Conservation (phyloP, 2,329 filamentous ascomycete genomes). For the Penicillium verrucosum region DNA sequence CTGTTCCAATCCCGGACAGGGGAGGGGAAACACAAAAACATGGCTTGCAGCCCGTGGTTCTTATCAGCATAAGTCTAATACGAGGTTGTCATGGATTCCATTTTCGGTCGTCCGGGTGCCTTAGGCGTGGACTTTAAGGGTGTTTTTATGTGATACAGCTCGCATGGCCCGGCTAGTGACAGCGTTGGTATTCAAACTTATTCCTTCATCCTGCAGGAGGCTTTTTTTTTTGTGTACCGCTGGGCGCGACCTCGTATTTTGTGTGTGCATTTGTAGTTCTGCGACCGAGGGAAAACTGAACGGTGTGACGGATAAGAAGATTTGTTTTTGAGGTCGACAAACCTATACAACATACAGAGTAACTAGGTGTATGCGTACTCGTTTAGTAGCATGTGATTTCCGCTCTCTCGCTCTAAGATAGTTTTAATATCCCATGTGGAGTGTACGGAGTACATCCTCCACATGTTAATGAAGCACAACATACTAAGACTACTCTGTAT, state of each 20-base stretch:
- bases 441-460: slow-evolving; percentile 9
- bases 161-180: slow-evolving; percentile 15
- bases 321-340: neutral
- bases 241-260: neutral
- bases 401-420: neutral
- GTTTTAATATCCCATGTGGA: neutral
- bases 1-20: slow-evolving; percentile 4
- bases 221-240: slow-evolving; percentile 3
- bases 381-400: neutral
- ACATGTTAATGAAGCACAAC: neutral
- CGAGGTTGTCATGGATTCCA: neutral
- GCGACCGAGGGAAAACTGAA: neutral
- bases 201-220: slow-evolving; percentile 2
- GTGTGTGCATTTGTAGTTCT: neutral
- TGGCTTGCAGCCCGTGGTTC: slow-evolving; percentile 12
- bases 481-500: neutral
- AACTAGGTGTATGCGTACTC: neutral
- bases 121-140: neutral
- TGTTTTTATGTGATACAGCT: slow-evolving; percentile 15
- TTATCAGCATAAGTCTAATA: neutral
- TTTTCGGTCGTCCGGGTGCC: neutral
- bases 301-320: neutral
- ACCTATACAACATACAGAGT: neutral
- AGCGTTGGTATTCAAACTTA: slow-evolving; percentile 2
- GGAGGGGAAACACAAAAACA: neutral